Evolutionary conservation across 2,329 filamentous ascomycete species (phyloP).

Genomic region (Aspergillus intermedius): DNA sequence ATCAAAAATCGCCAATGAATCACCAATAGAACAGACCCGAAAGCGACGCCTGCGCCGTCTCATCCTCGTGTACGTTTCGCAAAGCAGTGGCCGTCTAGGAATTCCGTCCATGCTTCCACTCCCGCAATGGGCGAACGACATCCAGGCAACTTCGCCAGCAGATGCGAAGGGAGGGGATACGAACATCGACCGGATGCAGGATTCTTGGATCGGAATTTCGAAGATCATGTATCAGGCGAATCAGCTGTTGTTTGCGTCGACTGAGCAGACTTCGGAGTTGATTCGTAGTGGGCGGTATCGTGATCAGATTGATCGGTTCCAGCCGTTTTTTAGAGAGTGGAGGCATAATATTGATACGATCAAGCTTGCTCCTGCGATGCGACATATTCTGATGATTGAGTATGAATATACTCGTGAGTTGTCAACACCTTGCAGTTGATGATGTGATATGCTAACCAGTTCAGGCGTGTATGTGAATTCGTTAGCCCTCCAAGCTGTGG

Average conservation of each 20-base stretch:
- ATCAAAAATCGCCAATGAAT: conserved; percentile 50
- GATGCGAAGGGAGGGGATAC: conserved; percentile 26
- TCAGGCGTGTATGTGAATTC: conserved; percentile 76
- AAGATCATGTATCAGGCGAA: conserved; percentile 89
- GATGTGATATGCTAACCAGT: conserved; percentile 9
- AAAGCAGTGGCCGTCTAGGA: conserved; percentile 85
- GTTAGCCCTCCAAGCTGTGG: conserved; percentile 85
- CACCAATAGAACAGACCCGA: conserved; percentile 60
- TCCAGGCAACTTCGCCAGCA: conserved; percentile 24
- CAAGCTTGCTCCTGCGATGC: conserved; percentile 53
- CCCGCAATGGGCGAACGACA: conserved; percentile 37
- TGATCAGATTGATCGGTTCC: conserved; percentile 71
- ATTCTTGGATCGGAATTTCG: conserved; percentile 92
- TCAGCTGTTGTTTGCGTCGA: conserved; percentile 77
- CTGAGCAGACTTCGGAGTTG: conserved; percentile 79
- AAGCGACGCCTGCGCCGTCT: conserved; percentile 78
- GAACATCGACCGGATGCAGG: conserved; percentile 54
- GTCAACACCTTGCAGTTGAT: background rate
- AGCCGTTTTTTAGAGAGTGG: conserved; percentile 72
- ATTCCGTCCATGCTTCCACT: conserved; percentile 87
- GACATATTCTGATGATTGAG: conserved; percentile 81
- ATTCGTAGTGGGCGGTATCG: conserved; percentile 83
- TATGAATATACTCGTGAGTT: conserved; percentile 79
- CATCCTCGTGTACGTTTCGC: conserved; percentile 83
- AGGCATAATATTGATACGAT: conserved; percentile 75